A percentile compares a stretch with the other conserved stretches of the same genome.
Conservation (phyloP, 73 alveolate genomes). For the Stentor coeruleus region DNA sequence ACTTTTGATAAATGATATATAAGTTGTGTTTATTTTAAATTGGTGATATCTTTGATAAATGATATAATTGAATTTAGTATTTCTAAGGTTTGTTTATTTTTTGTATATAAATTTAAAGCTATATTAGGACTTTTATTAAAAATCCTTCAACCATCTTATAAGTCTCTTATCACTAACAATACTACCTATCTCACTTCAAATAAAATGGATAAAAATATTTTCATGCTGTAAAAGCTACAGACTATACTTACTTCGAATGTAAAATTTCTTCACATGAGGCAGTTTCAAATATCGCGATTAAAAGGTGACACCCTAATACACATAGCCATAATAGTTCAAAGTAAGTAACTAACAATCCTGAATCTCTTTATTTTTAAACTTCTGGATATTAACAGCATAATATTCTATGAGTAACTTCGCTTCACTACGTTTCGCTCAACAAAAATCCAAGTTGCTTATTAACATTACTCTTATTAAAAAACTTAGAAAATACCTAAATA, state of each 20-base stretch:
- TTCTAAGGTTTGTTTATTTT: no score
- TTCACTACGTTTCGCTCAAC: background rate
- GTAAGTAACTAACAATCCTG: background rate
- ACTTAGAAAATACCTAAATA: background rate
- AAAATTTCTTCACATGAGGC: background rate
- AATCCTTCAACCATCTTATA: no score
- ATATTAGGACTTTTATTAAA: no score
- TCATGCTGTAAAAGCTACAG: conserved; percentile 12
- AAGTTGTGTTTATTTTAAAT: no score
- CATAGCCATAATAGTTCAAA: background rate
- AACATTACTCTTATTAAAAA: background rate
- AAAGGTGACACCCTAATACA: background rate
- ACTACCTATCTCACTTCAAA: no score
- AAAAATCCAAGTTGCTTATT: background rate
- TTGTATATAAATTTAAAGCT: no score
- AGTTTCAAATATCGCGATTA: background rate
- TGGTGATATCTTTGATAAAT: no score
- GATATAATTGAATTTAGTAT: no score
- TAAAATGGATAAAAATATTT: background rate
- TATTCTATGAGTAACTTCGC: conserved; percentile 11
- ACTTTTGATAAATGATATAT: no score
- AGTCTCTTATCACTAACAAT: no score
- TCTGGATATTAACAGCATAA: background rate
- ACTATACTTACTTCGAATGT: background rate
- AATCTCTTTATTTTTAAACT: background rate